phyloP scores from a whole-genome alignment of 441 rosid genomes.

The Adansonia grandidieri region DNA sequence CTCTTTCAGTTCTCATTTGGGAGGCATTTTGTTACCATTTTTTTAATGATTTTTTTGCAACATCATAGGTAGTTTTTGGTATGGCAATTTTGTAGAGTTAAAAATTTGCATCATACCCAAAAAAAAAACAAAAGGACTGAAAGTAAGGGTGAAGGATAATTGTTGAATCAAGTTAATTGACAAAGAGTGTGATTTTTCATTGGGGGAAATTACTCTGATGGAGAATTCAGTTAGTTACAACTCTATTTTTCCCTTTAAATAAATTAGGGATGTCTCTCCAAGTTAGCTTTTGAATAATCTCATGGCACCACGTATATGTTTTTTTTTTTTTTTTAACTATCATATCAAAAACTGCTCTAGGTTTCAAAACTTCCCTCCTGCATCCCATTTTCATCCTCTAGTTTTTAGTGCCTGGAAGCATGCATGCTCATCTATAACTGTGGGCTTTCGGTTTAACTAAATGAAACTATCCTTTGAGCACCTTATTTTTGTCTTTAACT shows the following conservation, averaged over 20 bases:
- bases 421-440: not conserved
- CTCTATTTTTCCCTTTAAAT: not conserved
- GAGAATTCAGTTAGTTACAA: not conserved
- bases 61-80: not conserved
- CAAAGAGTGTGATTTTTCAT: not conserved
- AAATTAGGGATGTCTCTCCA: not conserved
- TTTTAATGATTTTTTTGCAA: not conserved
- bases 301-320: not conserved
- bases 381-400: slow-evolving; percentile 1
- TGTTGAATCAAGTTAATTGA: slow-evolving; percentile 12
- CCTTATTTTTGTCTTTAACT: slow-evolving; percentile 5
- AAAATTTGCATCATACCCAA: not conserved
- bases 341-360: not conserved
- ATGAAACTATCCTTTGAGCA: not conserved
- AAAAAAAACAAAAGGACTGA: not conserved
- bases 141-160: not conserved
- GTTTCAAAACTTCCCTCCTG: not conserved
- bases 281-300: not conserved
- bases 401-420: not conserved
- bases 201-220: not conserved
- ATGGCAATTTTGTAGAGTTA: not conserved
- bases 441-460: slow-evolving; percentile 18
- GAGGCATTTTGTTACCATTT: slow-evolving; percentile 3
- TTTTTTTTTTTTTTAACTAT: not conserved
- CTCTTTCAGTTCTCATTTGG: not conserved